Evolutionary conservation across 352 stramenopile genomes (phyloP), one percentile per base, ranked within the genome.

Genomic region (Pythium monospermum): DNA sequence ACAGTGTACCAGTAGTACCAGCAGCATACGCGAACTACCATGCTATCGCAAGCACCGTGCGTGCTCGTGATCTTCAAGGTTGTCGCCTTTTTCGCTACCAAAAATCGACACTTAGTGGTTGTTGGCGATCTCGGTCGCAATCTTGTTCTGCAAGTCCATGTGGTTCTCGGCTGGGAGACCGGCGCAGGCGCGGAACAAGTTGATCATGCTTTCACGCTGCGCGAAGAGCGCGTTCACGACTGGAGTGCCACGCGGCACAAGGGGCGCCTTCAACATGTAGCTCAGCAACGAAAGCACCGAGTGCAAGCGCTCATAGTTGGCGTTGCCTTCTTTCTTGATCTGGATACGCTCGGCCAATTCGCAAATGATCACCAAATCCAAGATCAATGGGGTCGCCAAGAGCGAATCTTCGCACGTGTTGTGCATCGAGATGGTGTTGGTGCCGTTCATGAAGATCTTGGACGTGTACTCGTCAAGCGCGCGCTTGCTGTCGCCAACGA

Each of bases 401-500:
- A 99, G 73, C 49, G 95, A 99, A 70, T 99, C 97, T 68, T 99
- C 97, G 75, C 97, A 99, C 51, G 96, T 99, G 74, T 99, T 99
- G 88, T 99, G 97, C 95, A 99, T 99, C 25, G 95, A 95, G 72
- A 99, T 99, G n/a, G 97, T 99, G 77, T 99, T 99, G 52, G 88
- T 97, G 54, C 97, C 97, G 51, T 98, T 98, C 95, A 99, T 98
- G 73, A 99, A 99, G 64, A 99, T 99, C 81, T 99, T 97, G 21
- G 87, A 98, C 25, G 96, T 99, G 78, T 99, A 99, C 79, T 99
- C 97, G 61, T 99, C 97, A 72, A 99, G 93, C n/a, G 97, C 97
- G 50, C 97, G 94, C 82, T 99, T 99, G 58, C 86, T 98, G 83
- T 99, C 97, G 54, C 91, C 95, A 12, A 99, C 97, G 64, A 97